A percentile compares a stretch with the other conserved stretches of the same genome.
Conservation (phyloP, 441 rosid species). For the Pelargonium australe region DNA sequence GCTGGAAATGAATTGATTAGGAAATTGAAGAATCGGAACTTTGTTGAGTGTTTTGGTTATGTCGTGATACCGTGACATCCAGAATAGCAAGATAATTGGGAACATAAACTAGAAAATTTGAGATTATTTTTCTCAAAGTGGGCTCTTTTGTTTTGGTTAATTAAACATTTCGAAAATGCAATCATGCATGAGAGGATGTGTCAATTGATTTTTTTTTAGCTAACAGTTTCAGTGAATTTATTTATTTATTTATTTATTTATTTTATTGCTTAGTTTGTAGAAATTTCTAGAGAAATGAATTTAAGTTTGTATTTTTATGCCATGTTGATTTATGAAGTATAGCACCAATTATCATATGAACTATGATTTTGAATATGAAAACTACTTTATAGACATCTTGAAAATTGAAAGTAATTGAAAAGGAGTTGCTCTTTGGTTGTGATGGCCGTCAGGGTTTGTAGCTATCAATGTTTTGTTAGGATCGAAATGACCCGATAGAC, state of each 20-base stretch:
- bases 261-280: not conserved
- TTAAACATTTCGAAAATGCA: no score
- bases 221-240: no score
- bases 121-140: not conserved
- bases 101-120: not conserved
- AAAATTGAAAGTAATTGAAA: not conserved
- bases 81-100: not conserved
- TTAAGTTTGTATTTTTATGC: not conserved
- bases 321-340: not conserved
- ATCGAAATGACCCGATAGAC: no score
- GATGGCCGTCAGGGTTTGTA: not conserved
- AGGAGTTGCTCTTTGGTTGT: not conserved
- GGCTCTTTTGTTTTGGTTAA: not conserved
- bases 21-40: not conserved
- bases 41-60: not conserved
- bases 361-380: not conserved
- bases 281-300: not conserved
- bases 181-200: not conserved
- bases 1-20: conserved; percentile 7
- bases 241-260: no score
- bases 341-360: not conserved
- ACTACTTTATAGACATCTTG: not conserved
- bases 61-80: not conserved
- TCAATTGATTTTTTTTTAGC: not conserved
- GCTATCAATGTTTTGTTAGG: not conserved